Evolutionary conservation across 2,329 filamentous ascomycete genomes (phyloP).

Genomic region (Cadophora malorum): DNA sequence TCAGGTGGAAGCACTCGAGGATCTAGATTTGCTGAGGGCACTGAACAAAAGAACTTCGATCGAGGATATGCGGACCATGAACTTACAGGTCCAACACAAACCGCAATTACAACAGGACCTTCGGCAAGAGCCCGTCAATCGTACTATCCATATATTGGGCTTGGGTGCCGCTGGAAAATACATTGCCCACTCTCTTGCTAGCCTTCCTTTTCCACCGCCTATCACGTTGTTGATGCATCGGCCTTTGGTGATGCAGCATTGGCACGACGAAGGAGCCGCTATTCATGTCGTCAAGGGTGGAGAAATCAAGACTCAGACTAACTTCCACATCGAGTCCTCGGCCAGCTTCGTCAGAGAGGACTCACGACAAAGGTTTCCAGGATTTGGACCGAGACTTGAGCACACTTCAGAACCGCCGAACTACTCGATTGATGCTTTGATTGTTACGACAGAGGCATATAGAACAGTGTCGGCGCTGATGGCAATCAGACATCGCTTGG

Average conservation of each 20-base stretch:
- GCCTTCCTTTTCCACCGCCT: constrained; percentile 63
- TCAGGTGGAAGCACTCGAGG: not conserved
- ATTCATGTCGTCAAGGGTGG: constrained; percentile 54
- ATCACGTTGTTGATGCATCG: constrained; percentile 68
- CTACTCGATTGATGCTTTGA: constrained; percentile 67
- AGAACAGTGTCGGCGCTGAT: constrained; percentile 62
- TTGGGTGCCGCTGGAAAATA: constrained; percentile 68
- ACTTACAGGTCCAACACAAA: not conserved
- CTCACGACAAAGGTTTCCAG: constrained; percentile 35
- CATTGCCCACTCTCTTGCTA: constrained; percentile 68
- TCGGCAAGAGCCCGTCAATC: constrained; percentile 17
- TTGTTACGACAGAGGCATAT: constrained; percentile 71
- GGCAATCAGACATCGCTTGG: constrained; percentile 69
- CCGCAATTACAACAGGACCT: not conserved
- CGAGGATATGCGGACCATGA: not conserved
- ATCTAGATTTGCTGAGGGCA: not conserved
- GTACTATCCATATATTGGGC: constrained; percentile 67
- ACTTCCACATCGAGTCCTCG: constrained; percentile 43
- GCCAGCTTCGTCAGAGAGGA: constrained; percentile 26
- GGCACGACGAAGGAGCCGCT: constrained; percentile 53
- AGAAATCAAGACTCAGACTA: constrained; percentile 46
- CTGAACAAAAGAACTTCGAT: not conserved
- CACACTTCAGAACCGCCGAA: constrained; percentile 41
- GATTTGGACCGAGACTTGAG: constrained; percentile 36
- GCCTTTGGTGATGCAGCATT: constrained; percentile 50